phyloP scores from a whole-genome alignment of 139 green algal genomes.

The Nannochloris sp. region DNA sequence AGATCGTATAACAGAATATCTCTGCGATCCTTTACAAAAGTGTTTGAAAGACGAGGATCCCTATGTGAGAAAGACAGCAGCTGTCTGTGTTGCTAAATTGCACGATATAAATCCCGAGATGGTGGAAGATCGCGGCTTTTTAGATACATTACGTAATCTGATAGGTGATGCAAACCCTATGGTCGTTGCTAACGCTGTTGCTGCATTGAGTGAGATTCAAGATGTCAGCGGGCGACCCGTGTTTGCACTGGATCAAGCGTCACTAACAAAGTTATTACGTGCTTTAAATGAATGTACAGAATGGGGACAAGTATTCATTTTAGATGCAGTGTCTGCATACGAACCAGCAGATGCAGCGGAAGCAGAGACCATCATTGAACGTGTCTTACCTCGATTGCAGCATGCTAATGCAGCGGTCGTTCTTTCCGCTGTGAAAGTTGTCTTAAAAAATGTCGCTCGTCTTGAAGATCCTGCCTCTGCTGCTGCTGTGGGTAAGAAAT shows the following conservation, averaged over 20 bases:
- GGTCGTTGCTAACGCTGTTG: constrained; percentile 98
- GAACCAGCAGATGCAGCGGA: constrained; percentile 53
- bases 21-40: constrained; percentile 91
- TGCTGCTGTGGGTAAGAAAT: constrained; percentile 76
- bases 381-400: constrained; percentile 93
- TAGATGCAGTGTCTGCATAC: constrained; percentile 84
- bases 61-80: constrained; percentile 98
- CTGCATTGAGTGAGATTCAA: constrained; percentile 89
- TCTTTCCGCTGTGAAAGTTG: constrained; percentile 90
- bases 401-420: constrained; percentile 98
- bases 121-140: constrained; percentile 93
- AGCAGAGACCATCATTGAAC: constrained; percentile 87
- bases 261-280: constrained; percentile 90
- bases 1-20: constrained; percentile 98
- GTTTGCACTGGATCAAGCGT: constrained; percentile 65
- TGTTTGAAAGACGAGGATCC: constrained; percentile 87
- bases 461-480: constrained; percentile 54
- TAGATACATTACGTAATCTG: constrained; percentile 90
- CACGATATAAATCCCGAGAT: constrained; percentile 95
- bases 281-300: constrained; percentile 99
- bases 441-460: constrained; percentile 27
- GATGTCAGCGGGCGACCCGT: constrained; percentile 54
- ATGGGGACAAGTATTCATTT: constrained; percentile 98
- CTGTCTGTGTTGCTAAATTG: constrained; percentile 97
- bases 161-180: constrained; percentile 96